Percentiles rank a stretch among this genome's conserved stretches.
Conservation (phyloP, 768 basidiomycete genomes). For the Sporobolomyces phaffii region DNA sequence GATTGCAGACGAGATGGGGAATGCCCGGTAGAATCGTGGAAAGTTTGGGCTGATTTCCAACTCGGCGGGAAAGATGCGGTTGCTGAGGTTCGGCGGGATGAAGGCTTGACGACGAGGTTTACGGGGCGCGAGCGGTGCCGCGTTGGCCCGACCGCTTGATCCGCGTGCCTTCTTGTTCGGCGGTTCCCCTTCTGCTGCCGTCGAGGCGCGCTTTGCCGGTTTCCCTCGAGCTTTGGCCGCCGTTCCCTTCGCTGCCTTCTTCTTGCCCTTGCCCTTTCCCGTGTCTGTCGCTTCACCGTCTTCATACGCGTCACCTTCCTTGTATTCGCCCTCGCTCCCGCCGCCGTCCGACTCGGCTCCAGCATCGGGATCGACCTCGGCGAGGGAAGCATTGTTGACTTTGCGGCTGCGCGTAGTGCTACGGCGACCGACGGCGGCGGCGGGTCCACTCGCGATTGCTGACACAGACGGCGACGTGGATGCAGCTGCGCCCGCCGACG, state of each 20-base stretch:
- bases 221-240: slow-evolving; percentile 23
- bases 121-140: not conserved
- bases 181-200: not conserved
- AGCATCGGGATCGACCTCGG: slow-evolving; percentile 1
- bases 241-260: not conserved
- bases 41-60: slow-evolving; percentile 54
- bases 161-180: slow-evolving; percentile 9
- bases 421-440: slow-evolving; percentile 1
- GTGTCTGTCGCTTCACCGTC: slow-evolving; percentile 11
- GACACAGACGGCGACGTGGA: not conserved
- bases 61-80: slow-evolving; percentile 54
- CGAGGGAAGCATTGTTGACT: not conserved
- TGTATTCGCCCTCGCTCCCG: slow-evolving; percentile 11
- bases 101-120: slow-evolving; percentile 23
- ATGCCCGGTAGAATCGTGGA: slow-evolving; percentile 63
- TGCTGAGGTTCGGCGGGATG: slow-evolving; percentile 6
- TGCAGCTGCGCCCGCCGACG: not conserved
- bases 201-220: slow-evolving; percentile 15
- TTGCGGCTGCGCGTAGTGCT: slow-evolving; percentile 16
- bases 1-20: slow-evolving; percentile 60
- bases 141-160: not conserved
- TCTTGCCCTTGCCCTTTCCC: slow-evolving; percentile 13
- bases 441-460: not conserved
- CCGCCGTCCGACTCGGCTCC: not conserved
- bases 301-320: not conserved